phyloP scores from a whole-genome alignment of 495 filamentous ascomycete genomes.

The Aspergillus wentii region DNA sequence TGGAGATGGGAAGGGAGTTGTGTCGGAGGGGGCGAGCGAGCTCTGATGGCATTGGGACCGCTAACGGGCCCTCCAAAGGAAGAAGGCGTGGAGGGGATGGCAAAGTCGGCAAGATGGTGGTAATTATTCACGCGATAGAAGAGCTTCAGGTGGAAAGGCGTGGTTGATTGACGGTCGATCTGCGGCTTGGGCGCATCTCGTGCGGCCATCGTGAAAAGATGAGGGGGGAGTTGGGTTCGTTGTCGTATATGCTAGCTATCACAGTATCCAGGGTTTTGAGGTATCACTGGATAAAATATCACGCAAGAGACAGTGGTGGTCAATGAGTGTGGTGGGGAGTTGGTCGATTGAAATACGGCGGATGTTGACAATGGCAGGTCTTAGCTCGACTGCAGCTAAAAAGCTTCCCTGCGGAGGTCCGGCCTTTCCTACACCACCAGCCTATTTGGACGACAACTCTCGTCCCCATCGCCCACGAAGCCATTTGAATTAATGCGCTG shows the following conservation, averaged over 20 bases:
- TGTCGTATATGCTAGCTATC: no score
- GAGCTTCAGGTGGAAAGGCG: conserved; percentile 86
- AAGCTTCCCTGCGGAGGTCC: no score
- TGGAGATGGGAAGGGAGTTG: conserved; percentile 62
- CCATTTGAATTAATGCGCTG: no score
- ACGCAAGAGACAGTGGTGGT: no score
- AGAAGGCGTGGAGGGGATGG: conserved; percentile 9
- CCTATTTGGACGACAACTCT: no score
- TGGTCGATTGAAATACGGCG: neutral
- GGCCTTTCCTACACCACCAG: no score
- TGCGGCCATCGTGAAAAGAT: conserved; percentile 24
- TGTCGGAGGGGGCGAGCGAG: conserved; percentile 25
- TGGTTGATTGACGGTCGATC: conserved; percentile 66
- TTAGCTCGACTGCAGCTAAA: no score
- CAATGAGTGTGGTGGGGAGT: neutral
- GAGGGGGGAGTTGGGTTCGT: no score
- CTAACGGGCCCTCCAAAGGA: conserved; percentile 22
- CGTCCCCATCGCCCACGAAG: no score
- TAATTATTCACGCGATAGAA: conserved; percentile 75
- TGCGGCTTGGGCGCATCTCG: conserved; percentile 22
- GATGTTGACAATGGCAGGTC: neutral
- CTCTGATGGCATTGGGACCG: conserved; percentile 32
- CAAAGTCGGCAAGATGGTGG: conserved; percentile 50
- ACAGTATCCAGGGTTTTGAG: no score
- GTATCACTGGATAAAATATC: no score